Percentiles rank a stretch among this genome's conserved stretches.
These are phyloP conservation scores for Quercus dentata DNA, from an alignment of 306 rosid genomes.

Conservation along the genomic window DNA sequence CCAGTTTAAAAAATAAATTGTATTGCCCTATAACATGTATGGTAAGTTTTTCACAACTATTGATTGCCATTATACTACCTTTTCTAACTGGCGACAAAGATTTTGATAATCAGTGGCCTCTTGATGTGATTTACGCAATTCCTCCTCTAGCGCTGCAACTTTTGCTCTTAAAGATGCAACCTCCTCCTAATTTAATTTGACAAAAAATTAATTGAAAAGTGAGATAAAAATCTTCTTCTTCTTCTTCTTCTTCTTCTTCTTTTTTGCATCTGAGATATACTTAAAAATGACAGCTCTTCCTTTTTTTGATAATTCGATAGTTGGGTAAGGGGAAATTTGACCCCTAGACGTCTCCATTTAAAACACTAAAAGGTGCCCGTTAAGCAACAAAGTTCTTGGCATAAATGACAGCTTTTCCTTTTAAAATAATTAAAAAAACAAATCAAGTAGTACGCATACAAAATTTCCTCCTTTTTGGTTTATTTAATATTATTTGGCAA, in stretches of 20 bases:
- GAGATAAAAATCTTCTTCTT: conserved; percentile 1
- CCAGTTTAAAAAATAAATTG: neutral
- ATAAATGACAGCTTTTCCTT: neutral
- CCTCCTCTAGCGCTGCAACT: conserved; percentile 78
- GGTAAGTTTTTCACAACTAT: neutral
- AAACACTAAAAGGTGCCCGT: no score
- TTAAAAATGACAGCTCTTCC: neutral
- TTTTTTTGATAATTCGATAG: neutral
- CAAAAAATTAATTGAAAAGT: neutral
- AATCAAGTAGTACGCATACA: conserved; percentile 1
- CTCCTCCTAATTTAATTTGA: conserved; percentile 65
- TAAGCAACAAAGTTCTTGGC: no score
- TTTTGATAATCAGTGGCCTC: conserved; percentile 63
- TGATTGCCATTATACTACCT: conserved; percentile 42
- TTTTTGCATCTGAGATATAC: conserved; percentile 2
- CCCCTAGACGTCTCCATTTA: no score
- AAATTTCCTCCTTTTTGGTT: conserved; percentile 3
- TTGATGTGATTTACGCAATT: conserved; percentile 68
- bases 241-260: neutral
- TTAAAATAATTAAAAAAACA: neutral
- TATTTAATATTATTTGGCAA: neutral
- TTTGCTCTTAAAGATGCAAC: conserved; percentile 60
- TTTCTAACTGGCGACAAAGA: conserved; percentile 54
- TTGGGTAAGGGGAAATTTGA: no score
- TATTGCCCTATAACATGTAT: neutral